Evolutionary conservation across 768 basidiomycete genomes (phyloP).

Genomic region (Mycena metata): DNA sequence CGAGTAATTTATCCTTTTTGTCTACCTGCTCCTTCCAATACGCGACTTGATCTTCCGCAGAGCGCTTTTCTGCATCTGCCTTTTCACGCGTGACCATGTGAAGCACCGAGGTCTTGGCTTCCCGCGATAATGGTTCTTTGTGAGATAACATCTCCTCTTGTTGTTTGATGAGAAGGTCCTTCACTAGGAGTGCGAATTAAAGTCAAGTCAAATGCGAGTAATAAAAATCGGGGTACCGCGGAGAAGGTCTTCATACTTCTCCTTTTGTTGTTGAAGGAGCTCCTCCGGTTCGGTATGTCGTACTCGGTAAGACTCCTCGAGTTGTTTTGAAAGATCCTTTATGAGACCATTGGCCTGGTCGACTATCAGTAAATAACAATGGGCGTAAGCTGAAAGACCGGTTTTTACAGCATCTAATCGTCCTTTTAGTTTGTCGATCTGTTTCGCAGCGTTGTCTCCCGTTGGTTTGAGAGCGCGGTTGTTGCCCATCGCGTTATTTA

Average conservation of each 20-base stretch:
- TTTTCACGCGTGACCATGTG: conserved; percentile 82
- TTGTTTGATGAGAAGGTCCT: conserved; percentile 67
- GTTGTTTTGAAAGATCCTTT: conserved; percentile 61
- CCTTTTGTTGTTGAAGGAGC: conserved; percentile 60
- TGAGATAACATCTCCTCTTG: conserved; percentile 67
- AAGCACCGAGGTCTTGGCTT: conserved; percentile 64
- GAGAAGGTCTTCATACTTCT: conserved; percentile 65
- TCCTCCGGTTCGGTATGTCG: conserved; percentile 78
- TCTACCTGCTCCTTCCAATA: conserved; percentile 59
- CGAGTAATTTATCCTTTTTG: conserved; percentile 57
- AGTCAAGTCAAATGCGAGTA: conserved; percentile 4
- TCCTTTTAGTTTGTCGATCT: conserved; percentile 21
- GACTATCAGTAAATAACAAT: neutral
- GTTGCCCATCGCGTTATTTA: conserved; percentile 24
- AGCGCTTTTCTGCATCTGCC: conserved; percentile 76
- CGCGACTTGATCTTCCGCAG: conserved; percentile 61
- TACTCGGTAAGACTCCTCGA: conserved; percentile 71
- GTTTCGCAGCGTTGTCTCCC: conserved; percentile 7
- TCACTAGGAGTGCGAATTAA: conserved; percentile 55
- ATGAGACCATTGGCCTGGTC: conserved; percentile 59
- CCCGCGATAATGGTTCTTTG: conserved; percentile 66
- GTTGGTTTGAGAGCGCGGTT: conserved; percentile 16
- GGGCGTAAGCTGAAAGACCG: neutral
- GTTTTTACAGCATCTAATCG: conserved; percentile 18
- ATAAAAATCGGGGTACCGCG: conserved; percentile 57